These are phyloP conservation scores for Albatrellus ellisii DNA, from an alignment of 768 basidiomycete species.

Conservation along the genomic window DNA sequence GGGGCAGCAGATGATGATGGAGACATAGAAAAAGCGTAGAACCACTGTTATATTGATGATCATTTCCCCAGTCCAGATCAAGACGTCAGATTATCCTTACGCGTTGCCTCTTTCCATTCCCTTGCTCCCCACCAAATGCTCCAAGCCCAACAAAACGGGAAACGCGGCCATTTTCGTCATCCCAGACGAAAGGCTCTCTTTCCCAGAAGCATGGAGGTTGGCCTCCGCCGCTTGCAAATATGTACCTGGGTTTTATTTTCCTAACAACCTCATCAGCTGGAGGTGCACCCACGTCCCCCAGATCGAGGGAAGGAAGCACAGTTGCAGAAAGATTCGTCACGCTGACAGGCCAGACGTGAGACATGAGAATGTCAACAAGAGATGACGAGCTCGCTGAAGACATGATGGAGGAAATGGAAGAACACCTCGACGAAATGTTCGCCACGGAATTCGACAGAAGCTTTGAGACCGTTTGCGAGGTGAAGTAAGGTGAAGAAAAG, in stretches of 20 bases:
- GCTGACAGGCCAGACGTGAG: constrained; percentile 61
- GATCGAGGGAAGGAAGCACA: constrained; percentile 29
- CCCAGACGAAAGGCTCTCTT: constrained; percentile 84
- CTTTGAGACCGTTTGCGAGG: constrained; percentile 53
- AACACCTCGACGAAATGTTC: constrained; percentile 32
- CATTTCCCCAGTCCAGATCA: constrained; percentile 1
- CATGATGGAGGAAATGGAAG: constrained; percentile 56
- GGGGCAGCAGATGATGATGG: constrained; percentile 31
- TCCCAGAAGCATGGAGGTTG: constrained; percentile 84
- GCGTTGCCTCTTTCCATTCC: constrained; percentile 65
- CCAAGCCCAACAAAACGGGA: constrained; percentile 82
- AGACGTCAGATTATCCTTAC: constrained; percentile 30
- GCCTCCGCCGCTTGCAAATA: constrained; percentile 60
- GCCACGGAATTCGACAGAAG: constrained; percentile 58
- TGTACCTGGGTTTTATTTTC: constrained; percentile 72
- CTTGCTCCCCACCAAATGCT: constrained; percentile 59
- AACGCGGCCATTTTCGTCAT: constrained; percentile 49
- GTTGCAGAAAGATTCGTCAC: constrained; percentile 49
- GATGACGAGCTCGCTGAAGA: constrained; percentile 48
- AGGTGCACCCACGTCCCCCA: constrained; percentile 31
- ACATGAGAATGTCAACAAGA: constrained; percentile 69
- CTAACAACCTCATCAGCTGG: constrained; percentile 54
- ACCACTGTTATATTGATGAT: constrained; percentile 50
- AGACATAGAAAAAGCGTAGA: constrained; percentile 88
- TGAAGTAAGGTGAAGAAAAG: constrained; percentile 67